Conservation (phyloP, 352 stramenopile genomes). For the Globisporangium uncinulatum region DNA sequence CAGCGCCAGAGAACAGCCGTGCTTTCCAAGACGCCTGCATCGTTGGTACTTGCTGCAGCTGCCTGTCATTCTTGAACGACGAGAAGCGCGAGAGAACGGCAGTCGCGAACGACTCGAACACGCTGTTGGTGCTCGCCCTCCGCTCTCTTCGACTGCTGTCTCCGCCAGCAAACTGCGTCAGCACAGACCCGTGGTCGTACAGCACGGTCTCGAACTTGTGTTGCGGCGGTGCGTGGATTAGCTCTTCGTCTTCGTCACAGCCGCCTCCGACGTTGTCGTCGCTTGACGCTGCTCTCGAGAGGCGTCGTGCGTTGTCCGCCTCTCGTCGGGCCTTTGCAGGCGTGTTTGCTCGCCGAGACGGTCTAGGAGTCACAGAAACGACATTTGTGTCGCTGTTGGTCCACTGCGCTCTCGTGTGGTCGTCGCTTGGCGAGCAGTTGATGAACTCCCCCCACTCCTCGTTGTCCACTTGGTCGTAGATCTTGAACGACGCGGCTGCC, state of each 20-base stretch:
- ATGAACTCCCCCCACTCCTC: constrained; percentile 68
- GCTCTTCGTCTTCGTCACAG: background rate
- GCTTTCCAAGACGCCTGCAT: constrained; percentile 4
- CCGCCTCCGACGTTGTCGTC: background rate
- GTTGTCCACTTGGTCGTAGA: constrained; percentile 25
- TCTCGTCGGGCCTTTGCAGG: background rate
- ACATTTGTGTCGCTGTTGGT: background rate
- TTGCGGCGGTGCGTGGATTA: background rate
- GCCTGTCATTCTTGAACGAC: background rate
- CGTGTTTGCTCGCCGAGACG: background rate
- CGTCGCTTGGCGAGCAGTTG: constrained; percentile 18
- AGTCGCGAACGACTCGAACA: constrained; percentile 5
- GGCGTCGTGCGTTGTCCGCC: too few species aligned
- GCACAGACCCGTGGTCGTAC: constrained; percentile 1
- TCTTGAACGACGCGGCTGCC: constrained; percentile 26
- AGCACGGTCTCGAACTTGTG: constrained; percentile 6
- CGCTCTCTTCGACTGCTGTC: background rate
- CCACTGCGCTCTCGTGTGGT: background rate
- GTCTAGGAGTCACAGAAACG: too few species aligned
- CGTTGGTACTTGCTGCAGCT: background rate
- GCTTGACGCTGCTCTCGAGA: background rate
- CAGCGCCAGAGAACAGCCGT: constrained; percentile 7
- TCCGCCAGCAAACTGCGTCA: background rate
- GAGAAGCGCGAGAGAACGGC: constrained; percentile 6
- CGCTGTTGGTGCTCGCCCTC: background rate